Conservation (phyloP, 2,329 filamentous ascomycete genomes). For the Dissoconium aciculare region DNA sequence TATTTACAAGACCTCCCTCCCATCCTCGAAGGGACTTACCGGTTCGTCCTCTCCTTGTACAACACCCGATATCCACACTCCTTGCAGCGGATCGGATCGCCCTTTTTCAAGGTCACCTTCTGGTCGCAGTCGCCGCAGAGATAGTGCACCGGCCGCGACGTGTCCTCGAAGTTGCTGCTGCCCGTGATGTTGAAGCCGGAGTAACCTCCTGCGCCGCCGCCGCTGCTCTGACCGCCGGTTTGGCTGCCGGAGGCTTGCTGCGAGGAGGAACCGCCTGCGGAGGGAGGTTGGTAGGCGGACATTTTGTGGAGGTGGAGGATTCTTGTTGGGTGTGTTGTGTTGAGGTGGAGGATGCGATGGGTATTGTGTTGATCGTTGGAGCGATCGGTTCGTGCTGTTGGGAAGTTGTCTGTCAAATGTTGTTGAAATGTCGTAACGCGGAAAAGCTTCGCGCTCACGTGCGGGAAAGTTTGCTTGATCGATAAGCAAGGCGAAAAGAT, state of each 20-base stretch:
- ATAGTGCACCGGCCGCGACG: constrained; percentile 33
- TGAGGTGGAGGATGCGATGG: constrained; percentile 1
- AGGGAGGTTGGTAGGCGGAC: constrained; percentile 66
- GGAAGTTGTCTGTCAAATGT: constrained; percentile 2
- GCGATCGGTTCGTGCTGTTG: constrained; percentile 2
- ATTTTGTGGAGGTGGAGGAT: no score
- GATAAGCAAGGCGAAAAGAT: no score
- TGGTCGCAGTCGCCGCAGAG: constrained; percentile 71
- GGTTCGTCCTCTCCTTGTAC: constrained; percentile 95
- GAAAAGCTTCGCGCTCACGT: no score
- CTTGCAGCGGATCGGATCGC: constrained; percentile 72
- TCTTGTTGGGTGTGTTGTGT: no score
- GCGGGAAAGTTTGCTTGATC: no score
- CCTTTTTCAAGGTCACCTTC: constrained; percentile 59
- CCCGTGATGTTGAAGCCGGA: constrained; percentile 30
- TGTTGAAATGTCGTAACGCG: no score
- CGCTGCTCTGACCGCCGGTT: no score
- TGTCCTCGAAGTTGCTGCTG: constrained; percentile 47
- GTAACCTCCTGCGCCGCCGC: constrained; percentile 6
- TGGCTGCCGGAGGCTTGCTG: constrained; percentile 24
- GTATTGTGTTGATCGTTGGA: constrained; percentile 4
- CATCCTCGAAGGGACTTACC: no score
- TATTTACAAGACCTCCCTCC: no score
- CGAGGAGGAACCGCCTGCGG: constrained; percentile 22
- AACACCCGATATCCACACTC: constrained; percentile 90